Conservation (phyloP, 805 yeast genomes). For the Metschnikowia borealis region DNA sequence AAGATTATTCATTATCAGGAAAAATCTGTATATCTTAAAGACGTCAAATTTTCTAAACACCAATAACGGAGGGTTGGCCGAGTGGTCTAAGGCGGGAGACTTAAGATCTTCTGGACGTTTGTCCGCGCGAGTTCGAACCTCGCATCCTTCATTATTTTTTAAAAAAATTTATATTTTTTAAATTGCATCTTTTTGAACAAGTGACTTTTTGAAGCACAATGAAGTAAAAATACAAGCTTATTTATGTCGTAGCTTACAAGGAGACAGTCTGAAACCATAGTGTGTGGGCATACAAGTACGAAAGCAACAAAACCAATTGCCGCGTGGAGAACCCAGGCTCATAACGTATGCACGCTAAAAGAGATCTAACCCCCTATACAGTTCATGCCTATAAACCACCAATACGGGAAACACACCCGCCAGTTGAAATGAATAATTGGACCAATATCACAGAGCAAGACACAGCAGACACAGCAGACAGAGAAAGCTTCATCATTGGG, state of each 20-base stretch:
- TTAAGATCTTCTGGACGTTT: constrained; percentile 46
- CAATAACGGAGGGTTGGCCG: constrained; percentile 44
- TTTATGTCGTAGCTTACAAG: background rate
- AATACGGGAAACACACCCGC: background rate
- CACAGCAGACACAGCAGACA: no score
- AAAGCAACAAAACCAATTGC: background rate
- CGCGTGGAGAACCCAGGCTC: background rate
- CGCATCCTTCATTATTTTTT: constrained; percentile 46
- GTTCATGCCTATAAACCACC: background rate
- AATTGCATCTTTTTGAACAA: no score
- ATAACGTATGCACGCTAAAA: background rate
- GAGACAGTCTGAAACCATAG: background rate
- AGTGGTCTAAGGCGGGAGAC: constrained; percentile 52
- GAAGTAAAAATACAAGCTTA: no score
- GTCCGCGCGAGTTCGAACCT: constrained; percentile 55
- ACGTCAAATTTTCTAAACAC: background rate
- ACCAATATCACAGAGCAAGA: no score
- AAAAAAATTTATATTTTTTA: background rate
- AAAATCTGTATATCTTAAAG: background rate
- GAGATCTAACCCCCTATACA: background rate
- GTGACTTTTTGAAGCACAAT: no score
- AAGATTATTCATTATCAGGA: no score
- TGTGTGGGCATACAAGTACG: background rate
- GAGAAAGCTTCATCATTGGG: no score
- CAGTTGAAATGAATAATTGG: background rate